phyloP scores from a whole-genome alignment of 495 filamentous ascomycete genomes.

The Penicillium ochrochloron region DNA sequence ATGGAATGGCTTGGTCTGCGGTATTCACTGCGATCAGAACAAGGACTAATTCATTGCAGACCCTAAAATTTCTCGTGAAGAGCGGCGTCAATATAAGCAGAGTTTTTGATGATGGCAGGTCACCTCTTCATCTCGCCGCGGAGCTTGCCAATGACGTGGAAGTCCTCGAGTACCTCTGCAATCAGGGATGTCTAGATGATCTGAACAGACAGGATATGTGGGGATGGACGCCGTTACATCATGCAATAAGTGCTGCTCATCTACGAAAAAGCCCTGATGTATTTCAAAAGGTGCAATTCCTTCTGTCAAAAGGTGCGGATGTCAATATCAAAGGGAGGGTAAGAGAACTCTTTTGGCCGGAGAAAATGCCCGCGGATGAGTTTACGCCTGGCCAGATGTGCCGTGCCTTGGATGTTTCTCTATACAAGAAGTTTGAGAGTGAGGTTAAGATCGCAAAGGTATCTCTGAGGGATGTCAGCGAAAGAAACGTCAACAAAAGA shows the following conservation, averaged over 20 bases:
- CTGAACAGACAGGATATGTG: background rate
- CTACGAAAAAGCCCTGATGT: background rate
- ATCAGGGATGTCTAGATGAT: slow-evolving; percentile 1
- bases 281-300: background rate
- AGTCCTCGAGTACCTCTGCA: slow-evolving; percentile 5
- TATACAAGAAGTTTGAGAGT: too few species aligned
- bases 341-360: background rate
- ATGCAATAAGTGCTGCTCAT: background rate
- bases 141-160: slow-evolving; percentile 3
- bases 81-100: slow-evolving; percentile 2
- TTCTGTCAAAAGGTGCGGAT: slow-evolving; percentile 2
- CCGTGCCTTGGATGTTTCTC: too few species aligned
- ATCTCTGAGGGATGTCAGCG: too few species aligned
- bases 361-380: background rate
- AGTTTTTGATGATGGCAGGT: slow-evolving; percentile 7
- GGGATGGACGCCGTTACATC: background rate
- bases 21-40: background rate
- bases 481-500: too few species aligned
- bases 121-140: background rate
- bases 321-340: background rate
- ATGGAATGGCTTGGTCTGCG: background rate
- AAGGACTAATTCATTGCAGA: background rate
- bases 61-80: background rate
- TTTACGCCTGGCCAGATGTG: too few species aligned
- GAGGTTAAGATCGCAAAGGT: too few species aligned